Percentiles rank a stretch among this genome's conserved stretches.
Evolutionary conservation across 306 rosid genomes (phyloP).

Genomic region (Argentina anserina): DNA sequence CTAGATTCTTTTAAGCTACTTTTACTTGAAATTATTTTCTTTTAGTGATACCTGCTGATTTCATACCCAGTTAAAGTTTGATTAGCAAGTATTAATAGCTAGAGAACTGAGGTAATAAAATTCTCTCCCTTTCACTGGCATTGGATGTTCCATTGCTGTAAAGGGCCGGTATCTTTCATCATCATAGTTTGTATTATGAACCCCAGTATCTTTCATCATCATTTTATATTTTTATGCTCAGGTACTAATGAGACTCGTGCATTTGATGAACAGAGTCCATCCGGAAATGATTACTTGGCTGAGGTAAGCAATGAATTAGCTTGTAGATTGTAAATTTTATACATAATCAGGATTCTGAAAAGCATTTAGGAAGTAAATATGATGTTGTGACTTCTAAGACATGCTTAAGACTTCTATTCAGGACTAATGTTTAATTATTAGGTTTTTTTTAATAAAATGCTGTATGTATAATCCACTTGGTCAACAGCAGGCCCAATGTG

Average conservation of each 20-base stretch:
- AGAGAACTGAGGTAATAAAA: background rate
- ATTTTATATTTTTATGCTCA: constrained; percentile 28
- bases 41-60: background rate
- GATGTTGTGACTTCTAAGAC: background rate
- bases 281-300: constrained; percentile 91
- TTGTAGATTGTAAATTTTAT: background rate
- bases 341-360: background rate
- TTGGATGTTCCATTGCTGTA: background rate
- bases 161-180: constrained; percentile 9
- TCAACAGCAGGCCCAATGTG: background rate
- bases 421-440: background rate
- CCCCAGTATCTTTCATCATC: background rate
- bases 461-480: background rate
- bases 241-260: constrained; percentile 71
- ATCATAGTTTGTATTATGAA: background rate
- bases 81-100: background rate
- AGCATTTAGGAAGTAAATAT: background rate
- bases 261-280: constrained; percentile 82
- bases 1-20: background rate
- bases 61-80: background rate
- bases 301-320: constrained; percentile 50
- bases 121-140: background rate
- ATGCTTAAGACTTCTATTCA: background rate
- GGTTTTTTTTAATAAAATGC: background rate
- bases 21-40: background rate